These are phyloP conservation scores for Davidsoniella virescens DNA, from an alignment of 2,329 filamentous ascomycete species.

Conservation along the genomic window DNA sequence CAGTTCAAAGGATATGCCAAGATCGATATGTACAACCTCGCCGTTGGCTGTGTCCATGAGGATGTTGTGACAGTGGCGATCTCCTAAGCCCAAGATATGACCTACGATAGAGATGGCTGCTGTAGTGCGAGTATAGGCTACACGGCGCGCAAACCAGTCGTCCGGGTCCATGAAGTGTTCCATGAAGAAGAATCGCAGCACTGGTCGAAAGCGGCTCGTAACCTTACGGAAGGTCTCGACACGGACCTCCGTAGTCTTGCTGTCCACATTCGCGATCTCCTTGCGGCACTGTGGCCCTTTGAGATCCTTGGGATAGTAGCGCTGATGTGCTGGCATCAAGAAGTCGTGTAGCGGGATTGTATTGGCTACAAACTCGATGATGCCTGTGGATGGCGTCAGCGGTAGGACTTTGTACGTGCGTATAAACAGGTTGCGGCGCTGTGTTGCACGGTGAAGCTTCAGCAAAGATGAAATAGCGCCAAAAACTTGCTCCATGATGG, in stretches of 20 bases:
- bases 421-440: conserved; percentile 77
- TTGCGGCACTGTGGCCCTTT: conserved; percentile 63
- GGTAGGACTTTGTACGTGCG: conserved; percentile 95
- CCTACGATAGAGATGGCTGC: conserved; percentile 92
- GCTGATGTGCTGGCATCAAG: conserved; percentile 75
- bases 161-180: conserved; percentile 87
- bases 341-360: conserved; percentile 87
- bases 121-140: conserved; percentile 85
- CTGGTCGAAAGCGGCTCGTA: conserved; percentile 69
- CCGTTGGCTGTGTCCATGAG: conserved; percentile 77
- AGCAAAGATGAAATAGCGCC: conserved; percentile 85
- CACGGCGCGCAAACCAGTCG: conserved; percentile 80
- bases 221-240: conserved; percentile 63
- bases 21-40: conserved; percentile 90
- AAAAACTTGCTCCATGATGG: conserved; percentile 99
- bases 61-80: conserved; percentile 94
- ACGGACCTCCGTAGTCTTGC: conserved; percentile 26
- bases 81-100: conserved; percentile 80
- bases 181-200: conserved; percentile 95
- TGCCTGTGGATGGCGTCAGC: conserved; percentile 64
- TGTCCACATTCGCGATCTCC: conserved; percentile 55
- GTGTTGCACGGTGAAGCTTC: conserved; percentile 69
- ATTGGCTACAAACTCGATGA: conserved; percentile 94
- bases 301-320: conserved; percentile 71
- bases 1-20: conserved; percentile 93